A percentile compares a stretch with the other conserved stretches of the same genome.
phyloP scores from a whole-genome alignment of 129 eudicot genomes.

The Ambrosia artemisiifolia region DNA sequence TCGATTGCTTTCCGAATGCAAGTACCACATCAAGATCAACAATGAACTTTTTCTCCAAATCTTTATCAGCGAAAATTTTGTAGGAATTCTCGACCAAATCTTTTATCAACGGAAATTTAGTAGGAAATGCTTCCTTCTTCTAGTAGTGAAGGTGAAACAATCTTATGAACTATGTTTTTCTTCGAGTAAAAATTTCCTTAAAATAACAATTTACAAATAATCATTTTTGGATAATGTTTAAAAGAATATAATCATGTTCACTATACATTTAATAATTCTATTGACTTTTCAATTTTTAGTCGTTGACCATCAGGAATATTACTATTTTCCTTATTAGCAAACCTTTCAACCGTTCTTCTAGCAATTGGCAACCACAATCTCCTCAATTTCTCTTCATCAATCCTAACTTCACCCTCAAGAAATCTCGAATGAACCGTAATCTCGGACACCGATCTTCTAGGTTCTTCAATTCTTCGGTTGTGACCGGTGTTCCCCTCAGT shows the following conservation, averaged over 20 bases:
- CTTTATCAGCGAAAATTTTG: no score
- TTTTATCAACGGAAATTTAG: no score
- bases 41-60: no score
- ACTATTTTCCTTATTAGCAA: slow-evolving; percentile 51
- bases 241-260: not conserved
- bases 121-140: no score
- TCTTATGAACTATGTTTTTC: no score
- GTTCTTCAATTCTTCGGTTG: not conserved
- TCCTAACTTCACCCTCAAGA: slow-evolving; percentile 29
- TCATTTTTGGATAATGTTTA: not conserved
- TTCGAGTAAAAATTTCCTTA: no score
- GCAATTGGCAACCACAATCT: slow-evolving; percentile 83
- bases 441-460: slow-evolving; percentile 77
- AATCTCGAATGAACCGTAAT: slow-evolving; percentile 59
- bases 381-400: slow-evolving; percentile 50
- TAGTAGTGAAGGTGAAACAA: no score
- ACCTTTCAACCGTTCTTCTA: slow-evolving; percentile 65
- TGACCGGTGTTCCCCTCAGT: not conserved
- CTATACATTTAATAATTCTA: slow-evolving; percentile 23
- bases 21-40: no score
- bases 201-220: not conserved
- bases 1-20: no score
- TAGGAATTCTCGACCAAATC: no score
- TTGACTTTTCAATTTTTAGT: not conserved
- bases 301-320: slow-evolving; percentile 5